phyloP scores from a whole-genome alignment of 768 basidiomycete species.

The Strobilomyces echinocephalus region DNA sequence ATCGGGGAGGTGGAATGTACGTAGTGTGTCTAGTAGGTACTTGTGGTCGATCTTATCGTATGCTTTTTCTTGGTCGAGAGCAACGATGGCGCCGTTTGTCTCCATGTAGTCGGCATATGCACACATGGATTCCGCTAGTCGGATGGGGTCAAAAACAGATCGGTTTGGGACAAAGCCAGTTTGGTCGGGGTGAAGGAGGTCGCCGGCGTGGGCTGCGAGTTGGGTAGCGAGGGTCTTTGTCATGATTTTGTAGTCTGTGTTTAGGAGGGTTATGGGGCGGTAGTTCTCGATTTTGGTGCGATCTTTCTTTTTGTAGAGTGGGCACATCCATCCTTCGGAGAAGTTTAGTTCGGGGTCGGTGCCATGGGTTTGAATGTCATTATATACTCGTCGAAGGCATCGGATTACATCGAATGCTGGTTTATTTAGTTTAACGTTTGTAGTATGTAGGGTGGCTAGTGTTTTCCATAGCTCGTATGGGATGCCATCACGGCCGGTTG shows the following conservation, averaged over 20 bases:
- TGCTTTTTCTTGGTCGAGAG: neutral
- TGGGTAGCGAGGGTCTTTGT: constrained; percentile 22
- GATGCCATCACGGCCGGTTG: no score
- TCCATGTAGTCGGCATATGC: constrained; percentile 19
- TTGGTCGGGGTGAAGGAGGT: constrained; percentile 26
- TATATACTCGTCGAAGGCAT: neutral
- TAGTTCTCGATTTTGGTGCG: constrained; percentile 12
- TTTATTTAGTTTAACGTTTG: neutral
- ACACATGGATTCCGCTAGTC: constrained; percentile 14
- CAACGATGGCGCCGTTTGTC: constrained; percentile 25
- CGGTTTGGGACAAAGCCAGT: constrained; percentile 34
- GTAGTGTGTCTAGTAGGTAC: constrained; percentile 14
- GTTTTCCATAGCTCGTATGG: neutral
- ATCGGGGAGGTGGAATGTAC: neutral
- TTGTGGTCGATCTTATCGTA: constrained; percentile 33
- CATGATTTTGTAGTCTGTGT: constrained; percentile 3
- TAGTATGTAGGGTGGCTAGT: neutral
- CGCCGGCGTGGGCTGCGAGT: constrained; percentile 10
- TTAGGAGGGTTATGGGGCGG: constrained; percentile 31
- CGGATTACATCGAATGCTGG: neutral
- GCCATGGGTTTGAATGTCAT: neutral
- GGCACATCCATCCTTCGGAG: neutral
- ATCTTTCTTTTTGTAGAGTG: neutral
- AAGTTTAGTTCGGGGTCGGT: neutral
- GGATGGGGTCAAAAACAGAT: constrained; percentile 31